A percentile compares a stretch with the other conserved stretches of the same genome.
phyloP scores from a whole-genome alignment of 345 rosid species.

The Corchorus olitorius region DNA sequence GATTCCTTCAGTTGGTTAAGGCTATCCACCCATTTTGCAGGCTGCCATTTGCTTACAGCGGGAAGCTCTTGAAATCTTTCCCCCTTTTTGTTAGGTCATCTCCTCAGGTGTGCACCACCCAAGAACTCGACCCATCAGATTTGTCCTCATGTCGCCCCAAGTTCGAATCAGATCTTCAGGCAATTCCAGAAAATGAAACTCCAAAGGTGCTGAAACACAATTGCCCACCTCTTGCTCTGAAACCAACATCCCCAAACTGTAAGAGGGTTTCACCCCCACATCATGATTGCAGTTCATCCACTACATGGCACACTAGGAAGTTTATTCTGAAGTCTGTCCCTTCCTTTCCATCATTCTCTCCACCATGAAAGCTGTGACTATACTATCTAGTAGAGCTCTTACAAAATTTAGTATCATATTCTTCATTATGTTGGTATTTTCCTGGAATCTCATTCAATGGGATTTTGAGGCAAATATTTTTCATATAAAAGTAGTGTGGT shows the following conservation, averaged over 20 bases:
- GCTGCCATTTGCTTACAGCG: slow-evolving; percentile 21
- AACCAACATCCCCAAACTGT: slow-evolving; percentile 38
- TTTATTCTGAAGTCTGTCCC: slow-evolving; percentile 45
- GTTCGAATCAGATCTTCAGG: slow-evolving; percentile 28
- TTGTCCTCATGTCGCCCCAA: slow-evolving; percentile 22
- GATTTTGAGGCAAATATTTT: too few species aligned
- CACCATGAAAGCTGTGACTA: slow-evolving; percentile 23
- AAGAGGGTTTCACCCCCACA: slow-evolving; percentile 40
- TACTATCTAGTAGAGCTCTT: not conserved
- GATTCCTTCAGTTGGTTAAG: not conserved
- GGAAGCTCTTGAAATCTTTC: slow-evolving; percentile 27
- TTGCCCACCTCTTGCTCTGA: slow-evolving; percentile 21
- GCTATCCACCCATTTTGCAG: slow-evolving; percentile 2
- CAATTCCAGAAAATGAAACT: slow-evolving; percentile 37
- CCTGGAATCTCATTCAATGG: not conserved
- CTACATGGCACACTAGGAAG: slow-evolving; percentile 33
- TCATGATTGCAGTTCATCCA: slow-evolving; percentile 29
- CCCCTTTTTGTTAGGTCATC: slow-evolving; percentile 18
- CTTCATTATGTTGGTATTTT: not conserved
- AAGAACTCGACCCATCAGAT: slow-evolving; percentile 22
- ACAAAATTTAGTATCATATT: not conserved
- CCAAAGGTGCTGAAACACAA: slow-evolving; percentile 21
- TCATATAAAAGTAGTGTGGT: not conserved
- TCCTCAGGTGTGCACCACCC: slow-evolving; percentile 22
- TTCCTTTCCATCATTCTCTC: slow-evolving; percentile 35